Conservation (phyloP, 495 filamentous ascomycete genomes). For the Friedmanniomyces simplex region DNA sequence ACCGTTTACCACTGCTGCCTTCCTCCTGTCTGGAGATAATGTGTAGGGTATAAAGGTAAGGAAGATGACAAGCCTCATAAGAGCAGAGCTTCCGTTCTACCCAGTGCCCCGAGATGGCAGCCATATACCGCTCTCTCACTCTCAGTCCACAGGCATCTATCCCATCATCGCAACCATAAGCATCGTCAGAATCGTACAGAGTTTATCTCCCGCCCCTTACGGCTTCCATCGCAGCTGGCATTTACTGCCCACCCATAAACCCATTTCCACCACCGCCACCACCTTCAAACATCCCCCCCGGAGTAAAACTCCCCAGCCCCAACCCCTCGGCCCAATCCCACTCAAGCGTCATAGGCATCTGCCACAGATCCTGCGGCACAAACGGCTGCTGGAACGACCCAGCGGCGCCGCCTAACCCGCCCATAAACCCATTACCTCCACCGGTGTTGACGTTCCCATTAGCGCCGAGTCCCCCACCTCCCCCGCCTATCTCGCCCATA, state of each 20-base stretch:
- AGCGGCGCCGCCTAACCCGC: not conserved
- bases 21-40: too few relatives aligned
- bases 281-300: constrained; percentile 5
- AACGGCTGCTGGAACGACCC: constrained; percentile 76
- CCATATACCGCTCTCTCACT: too few relatives aligned
- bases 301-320: constrained; percentile 19
- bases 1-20: too few relatives aligned
- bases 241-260: not conserved
- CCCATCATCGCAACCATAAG: not conserved
- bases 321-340: constrained; percentile 86
- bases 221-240: not conserved
- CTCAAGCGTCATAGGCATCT: constrained; percentile 90
- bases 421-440: not conserved
- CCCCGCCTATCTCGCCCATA: not conserved
- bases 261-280: not conserved
- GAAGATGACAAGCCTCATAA: too few relatives aligned
- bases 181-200: not conserved
- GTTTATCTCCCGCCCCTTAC: not conserved
- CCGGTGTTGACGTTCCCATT: not conserved
- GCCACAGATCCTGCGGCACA: constrained; percentile 93
- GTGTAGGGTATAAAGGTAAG: too few relatives aligned
- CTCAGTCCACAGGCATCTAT: not conserved
- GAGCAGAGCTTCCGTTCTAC: too few relatives aligned
- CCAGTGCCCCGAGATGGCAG: too few relatives aligned
- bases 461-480: not conserved